Evolutionary conservation across 2,329 filamentous ascomycete genomes (phyloP), one percentile per base, ranked within the genome.

Genomic region (Helotiales sp.): DNA sequence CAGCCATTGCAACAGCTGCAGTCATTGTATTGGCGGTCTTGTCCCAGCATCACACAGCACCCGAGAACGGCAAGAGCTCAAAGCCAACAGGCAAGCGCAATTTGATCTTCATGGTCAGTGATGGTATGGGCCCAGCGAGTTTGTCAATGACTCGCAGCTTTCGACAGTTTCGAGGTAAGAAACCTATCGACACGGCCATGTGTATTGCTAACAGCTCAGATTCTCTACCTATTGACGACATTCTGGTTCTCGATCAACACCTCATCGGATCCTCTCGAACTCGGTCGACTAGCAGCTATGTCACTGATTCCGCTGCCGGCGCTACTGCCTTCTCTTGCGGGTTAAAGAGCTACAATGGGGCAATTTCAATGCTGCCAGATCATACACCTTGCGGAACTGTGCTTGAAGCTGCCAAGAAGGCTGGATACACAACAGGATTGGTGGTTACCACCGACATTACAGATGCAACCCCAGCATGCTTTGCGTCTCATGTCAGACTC

Each of bases 81-180:
- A 65, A 63, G 34, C 77, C 79, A 55, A 74, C 68, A 27, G 84
- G 86, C 52, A 99, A 98, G 80, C 84, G 91, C 54, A 99, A 98
- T 74, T 80, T 99, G 53, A 88, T 99, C 67, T 98, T 99, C 79
- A 99, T 99, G 95, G 93, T 99, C 34, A 96, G 91, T 0, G 95
- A 99, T 73, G 95, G 95, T 69, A 99, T 99, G 95, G 95, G 95
- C 0, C 95, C 95, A 7, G 91, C 95, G 8, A 93, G 91, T 67
- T 80, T 99, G 54, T 89, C 89, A 25, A 75, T 99, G 71, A 96
- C 95, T 6, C 83, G 95, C 56, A 90, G 87, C 70, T 99, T 89
- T 77, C 86, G 90, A 65, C 95, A 99, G 74, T 83, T 88, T 66
- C 81, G 87, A 54, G 82, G 82, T 9, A 57, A 36, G 53, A 49